A percentile compares a stretch with the other conserved stretches of the same genome.
Evolutionary conservation across 2,329 filamentous ascomycete species (phyloP).

Genomic region (Fusarium xyrophilum): DNA sequence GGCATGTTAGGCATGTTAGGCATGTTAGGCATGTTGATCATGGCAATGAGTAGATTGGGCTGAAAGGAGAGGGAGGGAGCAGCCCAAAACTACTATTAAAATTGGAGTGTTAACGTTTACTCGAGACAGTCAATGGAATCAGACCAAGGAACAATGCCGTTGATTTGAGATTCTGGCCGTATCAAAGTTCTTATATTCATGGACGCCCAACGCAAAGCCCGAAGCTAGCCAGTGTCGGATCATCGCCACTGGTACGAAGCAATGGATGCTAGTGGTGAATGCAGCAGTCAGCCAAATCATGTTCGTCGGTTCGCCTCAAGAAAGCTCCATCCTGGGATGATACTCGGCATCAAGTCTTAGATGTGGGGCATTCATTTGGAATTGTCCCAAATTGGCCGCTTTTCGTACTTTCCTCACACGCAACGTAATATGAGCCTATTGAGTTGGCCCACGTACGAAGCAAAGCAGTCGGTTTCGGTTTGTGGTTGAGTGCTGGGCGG

Average conservation of each 20-base stretch:
- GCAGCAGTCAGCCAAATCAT: neutral
- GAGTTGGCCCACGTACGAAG: slow-evolving; percentile 12
- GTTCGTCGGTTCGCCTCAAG: neutral
- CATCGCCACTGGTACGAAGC: neutral
- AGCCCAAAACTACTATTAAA: neutral
- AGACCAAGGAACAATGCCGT: neutral
- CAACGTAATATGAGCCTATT: neutral
- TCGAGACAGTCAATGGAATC: neutral
- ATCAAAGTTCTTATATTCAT: slow-evolving; percentile 17
- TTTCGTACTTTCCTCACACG: neutral
- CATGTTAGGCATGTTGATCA: slow-evolving; percentile 5
- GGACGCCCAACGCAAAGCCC: neutral
- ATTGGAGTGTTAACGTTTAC: neutral
- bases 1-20: neutral
- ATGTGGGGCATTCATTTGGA: neutral
- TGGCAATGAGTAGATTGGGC: neutral
- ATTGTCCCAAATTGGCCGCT: neutral
- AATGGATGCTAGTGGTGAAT: neutral
- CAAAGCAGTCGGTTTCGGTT: slow-evolving; percentile 11
- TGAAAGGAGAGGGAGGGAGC: neutral
- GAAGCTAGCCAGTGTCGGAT: slow-evolving; percentile 1
- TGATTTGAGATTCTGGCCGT: neutral
- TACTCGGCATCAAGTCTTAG: neutral
- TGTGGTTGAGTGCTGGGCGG: slow-evolving; percentile 11
- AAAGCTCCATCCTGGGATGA: neutral